Evolutionary conservation across 768 basidiomycete genomes (phyloP).

Genomic region (Paxillus involutus): DNA sequence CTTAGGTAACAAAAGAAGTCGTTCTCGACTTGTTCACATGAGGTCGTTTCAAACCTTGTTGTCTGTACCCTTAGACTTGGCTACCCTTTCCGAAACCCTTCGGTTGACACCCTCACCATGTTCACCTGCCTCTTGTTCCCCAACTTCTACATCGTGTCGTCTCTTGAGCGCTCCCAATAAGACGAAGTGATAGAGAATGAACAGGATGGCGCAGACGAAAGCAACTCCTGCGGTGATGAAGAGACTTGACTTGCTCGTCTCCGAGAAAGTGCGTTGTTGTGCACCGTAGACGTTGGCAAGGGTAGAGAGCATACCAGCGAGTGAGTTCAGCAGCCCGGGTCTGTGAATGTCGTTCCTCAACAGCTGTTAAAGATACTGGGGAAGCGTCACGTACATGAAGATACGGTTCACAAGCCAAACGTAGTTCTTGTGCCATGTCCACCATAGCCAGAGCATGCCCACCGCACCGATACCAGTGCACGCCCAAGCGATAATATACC

Average conservation of each 20-base stretch:
- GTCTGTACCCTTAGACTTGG: neutral
- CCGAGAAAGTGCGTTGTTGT: constrained; percentile 43
- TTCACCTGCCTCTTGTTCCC: neutral
- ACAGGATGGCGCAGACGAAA: constrained; percentile 34
- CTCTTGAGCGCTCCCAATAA: neutral
- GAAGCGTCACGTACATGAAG: constrained; percentile 38
- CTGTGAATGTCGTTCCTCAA: constrained; percentile 22
- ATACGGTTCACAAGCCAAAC: constrained; percentile 51
- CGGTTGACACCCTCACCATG: neutral
- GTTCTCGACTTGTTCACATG: neutral
- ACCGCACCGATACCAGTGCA: constrained; percentile 46
- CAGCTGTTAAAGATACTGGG: neutral
- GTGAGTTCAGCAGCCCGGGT: constrained; percentile 50
- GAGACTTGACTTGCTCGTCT: constrained; percentile 41
- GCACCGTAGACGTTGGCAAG: constrained; percentile 46
- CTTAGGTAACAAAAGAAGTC: neutral
- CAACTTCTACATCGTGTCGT: neutral
- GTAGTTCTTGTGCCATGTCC: constrained; percentile 52
- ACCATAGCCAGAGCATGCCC: constrained; percentile 53
- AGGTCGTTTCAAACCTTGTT: neutral
- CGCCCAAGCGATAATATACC: constrained; percentile 46
- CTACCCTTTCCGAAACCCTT: neutral
- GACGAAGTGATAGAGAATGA: neutral
- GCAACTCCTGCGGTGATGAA: constrained; percentile 40
- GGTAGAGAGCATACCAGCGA: constrained; percentile 52